A percentile compares a stretch with the other conserved stretches of the same genome.
Evolutionary conservation across 2,329 filamentous ascomycete genomes (phyloP).

Genomic region (Gremmenia infestans): DNA sequence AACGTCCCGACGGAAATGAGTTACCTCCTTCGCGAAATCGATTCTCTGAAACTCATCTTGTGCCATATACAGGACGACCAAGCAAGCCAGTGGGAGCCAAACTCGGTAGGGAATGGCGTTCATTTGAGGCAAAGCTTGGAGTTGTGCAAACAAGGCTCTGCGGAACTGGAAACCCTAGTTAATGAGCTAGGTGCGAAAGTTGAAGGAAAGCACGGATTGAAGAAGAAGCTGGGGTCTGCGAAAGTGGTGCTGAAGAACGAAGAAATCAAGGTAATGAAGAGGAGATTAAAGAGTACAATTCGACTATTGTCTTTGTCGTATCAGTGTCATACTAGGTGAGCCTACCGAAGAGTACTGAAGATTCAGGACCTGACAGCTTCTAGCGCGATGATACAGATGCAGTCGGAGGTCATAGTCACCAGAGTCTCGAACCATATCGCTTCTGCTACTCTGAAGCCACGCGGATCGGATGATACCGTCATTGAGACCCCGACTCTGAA

Average conservation of each 20-base stretch:
- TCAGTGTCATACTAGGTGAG: slow-evolving; percentile 4
- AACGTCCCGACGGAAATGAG: slow-evolving; percentile 12
- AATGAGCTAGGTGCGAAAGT: neutral
- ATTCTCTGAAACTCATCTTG: slow-evolving; percentile 6
- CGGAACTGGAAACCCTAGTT: neutral
- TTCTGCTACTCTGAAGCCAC: neutral
- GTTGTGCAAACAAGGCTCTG: slow-evolving; percentile 2
- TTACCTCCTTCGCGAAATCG: slow-evolving; percentile 8
- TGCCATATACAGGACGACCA: neutral
- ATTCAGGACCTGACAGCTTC: neutral
- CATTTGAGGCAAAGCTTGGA: neutral
- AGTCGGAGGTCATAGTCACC: slow-evolving; percentile 12
- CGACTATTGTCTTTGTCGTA: slow-evolving; percentile 5
- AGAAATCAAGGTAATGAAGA: slow-evolving; percentile 4
- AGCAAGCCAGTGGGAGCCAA: neutral
- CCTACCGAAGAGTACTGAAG: neutral
- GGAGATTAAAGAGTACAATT: slow-evolving; percentile 2
- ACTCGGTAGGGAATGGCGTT: neutral
- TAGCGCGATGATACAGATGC: slow-evolving; percentile 11
- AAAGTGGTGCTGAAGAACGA: slow-evolving; percentile 8
- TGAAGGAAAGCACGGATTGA: neutral
- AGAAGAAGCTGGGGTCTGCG: slow-evolving; percentile 2
- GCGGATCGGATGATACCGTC: neutral
- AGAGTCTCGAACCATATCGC: neutral
- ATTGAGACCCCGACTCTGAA: neutral